Evolutionary conservation across 1,284 basidiomycete species (phyloP).

Genomic region (Ustilago bromivora): DNA sequence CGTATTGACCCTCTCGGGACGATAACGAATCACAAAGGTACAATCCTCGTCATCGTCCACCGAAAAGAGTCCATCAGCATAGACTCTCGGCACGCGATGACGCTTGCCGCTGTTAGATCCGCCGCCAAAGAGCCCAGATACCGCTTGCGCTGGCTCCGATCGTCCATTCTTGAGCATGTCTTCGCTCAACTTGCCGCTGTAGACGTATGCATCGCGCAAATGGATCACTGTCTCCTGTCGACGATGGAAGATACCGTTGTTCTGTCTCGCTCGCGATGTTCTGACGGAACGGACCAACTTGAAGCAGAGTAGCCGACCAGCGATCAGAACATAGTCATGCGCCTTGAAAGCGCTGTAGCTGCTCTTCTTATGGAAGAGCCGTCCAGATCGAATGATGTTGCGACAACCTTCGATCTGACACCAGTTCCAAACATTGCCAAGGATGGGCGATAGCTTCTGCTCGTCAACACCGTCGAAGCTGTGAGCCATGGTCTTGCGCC

Average conservation of each 20-base stretch:
- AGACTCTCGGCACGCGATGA: slow-evolving; percentile 62
- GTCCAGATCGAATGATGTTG: slow-evolving; percentile 78
- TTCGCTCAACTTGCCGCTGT: slow-evolving; percentile 63
- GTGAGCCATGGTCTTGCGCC: slow-evolving; percentile 8
- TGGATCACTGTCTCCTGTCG: slow-evolving; percentile 64
- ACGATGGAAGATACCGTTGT: slow-evolving; percentile 66
- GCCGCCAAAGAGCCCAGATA: slow-evolving; percentile 45
- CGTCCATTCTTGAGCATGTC: slow-evolving; percentile 53
- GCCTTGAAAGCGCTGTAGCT: slow-evolving; percentile 56
- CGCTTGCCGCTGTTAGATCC: slow-evolving; percentile 51
- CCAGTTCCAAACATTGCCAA: slow-evolving; percentile 81
- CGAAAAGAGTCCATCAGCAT: slow-evolving; percentile 62
- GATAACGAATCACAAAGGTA: slow-evolving; percentile 67
- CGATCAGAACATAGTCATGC: slow-evolving; percentile 62
- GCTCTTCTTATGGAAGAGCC: slow-evolving; percentile 75
- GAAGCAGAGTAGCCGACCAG: slow-evolving; percentile 63
- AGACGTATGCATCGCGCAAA: slow-evolving; percentile 67
- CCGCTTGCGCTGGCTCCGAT: slow-evolving; percentile 52
- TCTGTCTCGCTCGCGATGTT: slow-evolving; percentile 64
- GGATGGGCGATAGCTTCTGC: slow-evolving; percentile 73
- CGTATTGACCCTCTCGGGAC: slow-evolving; percentile 52
- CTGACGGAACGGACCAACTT: slow-evolving; percentile 60
- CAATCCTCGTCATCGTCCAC: slow-evolving; percentile 68
- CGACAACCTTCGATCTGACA: slow-evolving; percentile 81
- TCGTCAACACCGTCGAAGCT: slow-evolving; percentile 28